phyloP scores from a whole-genome alignment of 2,329 filamentous ascomycete species.

The Sclerotinia spermophila region DNA sequence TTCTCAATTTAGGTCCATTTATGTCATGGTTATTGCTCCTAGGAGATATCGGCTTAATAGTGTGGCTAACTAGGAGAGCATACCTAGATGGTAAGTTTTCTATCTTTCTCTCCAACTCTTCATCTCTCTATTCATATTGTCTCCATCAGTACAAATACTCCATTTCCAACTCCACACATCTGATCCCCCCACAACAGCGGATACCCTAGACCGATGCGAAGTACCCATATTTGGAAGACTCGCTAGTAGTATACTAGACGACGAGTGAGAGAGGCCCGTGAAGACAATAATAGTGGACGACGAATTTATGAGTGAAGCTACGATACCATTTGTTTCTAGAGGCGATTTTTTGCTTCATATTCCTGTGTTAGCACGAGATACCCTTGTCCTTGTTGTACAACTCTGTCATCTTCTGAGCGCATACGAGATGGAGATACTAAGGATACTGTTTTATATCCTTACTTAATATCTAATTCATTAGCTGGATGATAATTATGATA shows the following conservation, averaged over 20 bases:
- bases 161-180: constrained; percentile 6
- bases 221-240: constrained; percentile 81
- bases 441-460: background rate
- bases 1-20: constrained; percentile 43
- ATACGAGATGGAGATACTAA: background rate
- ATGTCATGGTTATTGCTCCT: constrained; percentile 81
- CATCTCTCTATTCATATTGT: background rate
- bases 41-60: constrained; percentile 72
- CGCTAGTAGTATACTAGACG: constrained; percentile 85
- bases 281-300: background rate
- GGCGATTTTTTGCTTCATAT: constrained; percentile 7
- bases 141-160: background rate
- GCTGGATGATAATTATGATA: too few species aligned
- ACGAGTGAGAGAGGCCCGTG: constrained; percentile 50
- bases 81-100: constrained; percentile 66
- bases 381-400: constrained; percentile 4
- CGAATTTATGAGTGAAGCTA: background rate
- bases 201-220: constrained; percentile 57
- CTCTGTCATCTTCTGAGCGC: background rate
- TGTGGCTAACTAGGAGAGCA: constrained; percentile 70
- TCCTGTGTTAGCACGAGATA: constrained; percentile 4
- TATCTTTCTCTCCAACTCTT: background rate
- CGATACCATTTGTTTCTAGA: background rate
- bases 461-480: background rate
- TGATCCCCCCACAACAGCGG: constrained; percentile 44